Evolutionary conservation across 192 early-diverging fungal species (phyloP), one percentile per base, ranked within the genome.

Genomic region (Linnemannia exigua): DNA sequence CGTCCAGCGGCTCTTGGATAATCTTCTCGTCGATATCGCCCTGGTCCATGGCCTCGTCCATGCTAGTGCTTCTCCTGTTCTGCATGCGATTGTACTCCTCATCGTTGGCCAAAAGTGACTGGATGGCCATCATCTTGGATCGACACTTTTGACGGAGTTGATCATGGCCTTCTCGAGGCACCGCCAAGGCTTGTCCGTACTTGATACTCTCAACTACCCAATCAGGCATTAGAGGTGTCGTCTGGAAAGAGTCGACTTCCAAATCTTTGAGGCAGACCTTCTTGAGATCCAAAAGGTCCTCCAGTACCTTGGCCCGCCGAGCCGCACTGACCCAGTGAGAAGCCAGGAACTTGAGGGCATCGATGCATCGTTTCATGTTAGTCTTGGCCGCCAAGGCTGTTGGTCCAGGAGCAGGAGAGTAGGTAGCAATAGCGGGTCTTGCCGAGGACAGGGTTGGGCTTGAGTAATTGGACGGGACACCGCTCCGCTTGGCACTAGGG

Each of bases 71-170:
- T 5, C 74, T 76, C 19, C 69, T 70, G 2, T 47, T 33, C 33
- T 86, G 84, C 74, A 77, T 74, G 48, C 54, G 76, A 51, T 73
- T 11, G 51, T 75, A 76, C 25, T 86, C 84, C 17, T 86, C 84
- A 41, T 86, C 84, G 41, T 75, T 73, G 0, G 78, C 84, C n/a
- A 86, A 33, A 35, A 86, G 75, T 15, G 84, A 86, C 8, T 86
- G 84, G 20, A 86, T 86, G 0, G 84, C 84, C 84, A 86, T 86
- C 15, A 86, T 51, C 38, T 86, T 86, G 36, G 84, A 86, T 0
- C 84, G 84, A 41, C 84, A 86, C 33, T 86, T 54, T 37, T 86
- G 84, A 5, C 84, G 78, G 19, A 86, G 68, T 46, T 67, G 72
- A 22, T 86, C 84, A 0, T 86, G 84, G 0, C 51, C 69, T 22